Evolutionary conservation across 1,139 yeast species (phyloP), one percentile per base, ranked within the genome.

Genomic region (Saccharomyces hybrid): DNA sequence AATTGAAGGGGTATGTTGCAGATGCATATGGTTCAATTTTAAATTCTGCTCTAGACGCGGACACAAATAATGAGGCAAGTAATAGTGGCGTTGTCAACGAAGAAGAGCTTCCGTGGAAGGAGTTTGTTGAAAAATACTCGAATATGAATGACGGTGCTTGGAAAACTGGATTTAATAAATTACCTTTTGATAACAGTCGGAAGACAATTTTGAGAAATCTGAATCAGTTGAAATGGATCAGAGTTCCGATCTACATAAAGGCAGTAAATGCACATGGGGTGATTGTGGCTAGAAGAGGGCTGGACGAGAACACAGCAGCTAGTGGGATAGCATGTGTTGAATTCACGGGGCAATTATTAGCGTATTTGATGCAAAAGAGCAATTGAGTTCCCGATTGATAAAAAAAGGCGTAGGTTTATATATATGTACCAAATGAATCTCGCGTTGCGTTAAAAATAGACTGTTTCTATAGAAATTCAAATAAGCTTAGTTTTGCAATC

Each of bases 211-310:
- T 79, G 42, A 65, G 74, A 2, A 79, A 80, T 58, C 72, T 86
- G 64, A 82, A 83, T 63, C 61, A 70, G 29, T 63, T 86, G 12
- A 72, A 76, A 12, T 85, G 91, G 90, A 72, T 79, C 52, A 84
- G 85, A 62, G 73, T 85, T 19, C 84, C 90, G 0, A 81, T 82
- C 1, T 82, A 80, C 62, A 74, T 84, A 49, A 86, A 83, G 61
- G 78, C 83, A n/a, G 75, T 84, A 69, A 86, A 86, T 67, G 81
- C 93, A 0, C 95, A 86, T 64, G 89, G 83, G 62, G 84, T 85
- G 0, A 82, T 86, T 47, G 83, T 84, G 26, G 86, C 88, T 11
- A 75, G 95, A 58, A 74, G 84, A 55, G 90, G 90, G 0, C 73
- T 82, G 1, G 50, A 60, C 34, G 64, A 66, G 26, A 70, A 57